phyloP scores from a whole-genome alignment of 2,329 filamentous ascomycete species.

The Lachnellula arida region DNA sequence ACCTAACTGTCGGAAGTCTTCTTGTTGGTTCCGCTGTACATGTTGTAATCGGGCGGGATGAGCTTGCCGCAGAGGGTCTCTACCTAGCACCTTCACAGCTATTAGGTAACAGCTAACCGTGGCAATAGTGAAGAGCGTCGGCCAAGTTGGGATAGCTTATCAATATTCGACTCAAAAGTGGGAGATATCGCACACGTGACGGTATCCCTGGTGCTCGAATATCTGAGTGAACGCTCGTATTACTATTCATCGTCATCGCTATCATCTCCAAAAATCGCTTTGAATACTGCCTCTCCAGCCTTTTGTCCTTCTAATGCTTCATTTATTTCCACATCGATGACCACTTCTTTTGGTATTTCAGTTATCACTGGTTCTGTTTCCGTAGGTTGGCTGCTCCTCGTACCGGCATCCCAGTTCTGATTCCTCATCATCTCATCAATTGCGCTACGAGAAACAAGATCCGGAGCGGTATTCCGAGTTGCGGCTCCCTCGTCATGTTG shows the following conservation, averaged over 20 bases:
- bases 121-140: neutral
- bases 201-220: neutral
- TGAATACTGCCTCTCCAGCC: conserved; percentile 78
- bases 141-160: neutral
- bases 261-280: conserved; percentile 88
- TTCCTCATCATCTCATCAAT: conserved; percentile 50
- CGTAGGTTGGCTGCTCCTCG: neutral
- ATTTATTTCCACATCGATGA: conserved; percentile 69
- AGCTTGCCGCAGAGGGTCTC: neutral
- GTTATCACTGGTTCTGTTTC: neutral
- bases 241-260: conserved; percentile 53
- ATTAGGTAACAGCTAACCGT: neutral
- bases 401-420: conserved; percentile 19
- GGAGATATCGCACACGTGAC: neutral
- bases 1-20: conserved; percentile 2
- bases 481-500: conserved; percentile 30
- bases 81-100: neutral
- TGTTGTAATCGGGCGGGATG: neutral
- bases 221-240: neutral
- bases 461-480: conserved; percentile 29
- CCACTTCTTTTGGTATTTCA: conserved; percentile 21
- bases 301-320: conserved; percentile 69
- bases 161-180: conserved; percentile 1
- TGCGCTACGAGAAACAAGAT: conserved; percentile 48
- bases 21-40: neutral